Conservation (phyloP, 2,329 filamentous ascomycete species). For the Sporothrix brunneoviolacea region DNA sequence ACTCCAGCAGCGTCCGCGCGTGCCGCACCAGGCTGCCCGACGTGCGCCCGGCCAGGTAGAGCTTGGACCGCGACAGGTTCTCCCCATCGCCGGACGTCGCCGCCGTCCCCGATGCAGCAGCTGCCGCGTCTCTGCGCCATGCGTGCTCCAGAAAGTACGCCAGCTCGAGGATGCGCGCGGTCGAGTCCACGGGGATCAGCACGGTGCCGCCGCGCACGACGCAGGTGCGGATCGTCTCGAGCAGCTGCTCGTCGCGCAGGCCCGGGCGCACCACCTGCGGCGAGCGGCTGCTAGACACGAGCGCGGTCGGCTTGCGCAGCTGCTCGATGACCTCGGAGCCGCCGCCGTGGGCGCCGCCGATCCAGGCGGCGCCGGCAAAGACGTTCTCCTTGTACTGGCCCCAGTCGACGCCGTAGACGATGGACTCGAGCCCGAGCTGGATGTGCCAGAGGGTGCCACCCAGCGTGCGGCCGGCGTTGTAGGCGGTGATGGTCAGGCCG, state of each 20-base stretch:
- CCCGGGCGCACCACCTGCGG: constrained; percentile 64
- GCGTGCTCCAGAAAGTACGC: constrained; percentile 89
- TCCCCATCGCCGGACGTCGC: constrained; percentile 32
- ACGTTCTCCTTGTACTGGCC: constrained; percentile 97
- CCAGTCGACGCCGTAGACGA: constrained; percentile 97
- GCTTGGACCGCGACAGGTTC: constrained; percentile 45
- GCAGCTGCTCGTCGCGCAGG: constrained; percentile 77
- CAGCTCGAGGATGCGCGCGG: constrained; percentile 85
- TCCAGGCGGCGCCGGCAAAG: constrained; percentile 85
- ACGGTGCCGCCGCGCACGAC: constrained; percentile 81
- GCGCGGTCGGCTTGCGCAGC: constrained; percentile 82
- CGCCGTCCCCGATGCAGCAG: constrained; percentile 27
- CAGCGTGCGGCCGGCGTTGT: constrained; percentile 91
- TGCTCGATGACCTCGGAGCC: constrained; percentile 91
- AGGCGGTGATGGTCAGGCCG: constrained; percentile 89
- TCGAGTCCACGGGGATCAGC: constrained; percentile 89
- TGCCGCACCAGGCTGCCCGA: constrained; percentile 85
- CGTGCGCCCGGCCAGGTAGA: constrained; percentile 82
- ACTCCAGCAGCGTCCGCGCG: constrained; percentile 92
- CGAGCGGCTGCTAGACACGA: constrained; percentile 83
- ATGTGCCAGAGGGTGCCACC: constrained; percentile 99
- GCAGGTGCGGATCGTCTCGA: constrained; percentile 75
- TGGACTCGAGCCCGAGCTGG: constrained; percentile 90
- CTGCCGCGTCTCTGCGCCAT: constrained; percentile 63
- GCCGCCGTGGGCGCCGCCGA: constrained; percentile 63